These are phyloP conservation scores for Cystobasidium ongulense DNA, from an alignment of 768 basidiomycete species.

Conservation along the genomic window DNA sequence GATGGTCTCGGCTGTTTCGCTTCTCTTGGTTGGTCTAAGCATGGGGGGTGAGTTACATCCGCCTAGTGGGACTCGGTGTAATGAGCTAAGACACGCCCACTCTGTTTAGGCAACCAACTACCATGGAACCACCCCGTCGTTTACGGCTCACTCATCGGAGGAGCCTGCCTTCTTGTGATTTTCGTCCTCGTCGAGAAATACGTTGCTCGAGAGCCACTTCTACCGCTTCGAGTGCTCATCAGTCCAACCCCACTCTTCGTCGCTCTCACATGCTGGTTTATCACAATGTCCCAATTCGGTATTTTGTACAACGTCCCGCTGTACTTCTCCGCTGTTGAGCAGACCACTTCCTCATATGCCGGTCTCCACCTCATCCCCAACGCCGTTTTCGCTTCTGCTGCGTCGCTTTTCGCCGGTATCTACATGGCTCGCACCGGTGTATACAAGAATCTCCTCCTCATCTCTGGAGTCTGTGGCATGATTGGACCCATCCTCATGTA, in stretches of 20 bases:
- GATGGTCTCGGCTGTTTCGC: conserved; percentile 55
- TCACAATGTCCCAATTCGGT: conserved; percentile 35
- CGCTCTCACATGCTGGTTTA: conserved; percentile 35
- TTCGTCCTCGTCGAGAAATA: conserved; percentile 36
- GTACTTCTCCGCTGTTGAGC: conserved; percentile 37
- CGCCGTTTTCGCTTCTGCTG: conserved; percentile 37
- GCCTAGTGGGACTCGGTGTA: background rate
- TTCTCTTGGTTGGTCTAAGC: conserved; percentile 56
- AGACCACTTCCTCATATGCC: conserved; percentile 33
- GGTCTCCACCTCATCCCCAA: conserved; percentile 38
- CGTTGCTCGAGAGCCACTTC: conserved; percentile 35
- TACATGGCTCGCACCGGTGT: conserved; percentile 34
- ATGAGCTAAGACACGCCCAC: background rate
- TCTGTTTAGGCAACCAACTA: conserved; percentile 32
- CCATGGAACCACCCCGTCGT: conserved; percentile 34
- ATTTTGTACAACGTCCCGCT: conserved; percentile 32
- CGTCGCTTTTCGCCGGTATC: conserved; percentile 36
- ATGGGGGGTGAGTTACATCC: conserved; percentile 50
- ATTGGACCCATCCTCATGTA: conserved; percentile 34
- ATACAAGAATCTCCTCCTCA: conserved; percentile 34
- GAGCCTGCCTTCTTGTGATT: conserved; percentile 23
- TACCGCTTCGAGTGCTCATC: conserved; percentile 36
- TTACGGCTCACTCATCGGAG: conserved; percentile 32
- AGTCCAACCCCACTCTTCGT: conserved; percentile 34
- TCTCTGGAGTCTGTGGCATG: conserved; percentile 27